Percentiles rank a stretch among this genome's conserved stretches.
Conservation (phyloP, 805 yeast species). For the Ogataea sp. region DNA sequence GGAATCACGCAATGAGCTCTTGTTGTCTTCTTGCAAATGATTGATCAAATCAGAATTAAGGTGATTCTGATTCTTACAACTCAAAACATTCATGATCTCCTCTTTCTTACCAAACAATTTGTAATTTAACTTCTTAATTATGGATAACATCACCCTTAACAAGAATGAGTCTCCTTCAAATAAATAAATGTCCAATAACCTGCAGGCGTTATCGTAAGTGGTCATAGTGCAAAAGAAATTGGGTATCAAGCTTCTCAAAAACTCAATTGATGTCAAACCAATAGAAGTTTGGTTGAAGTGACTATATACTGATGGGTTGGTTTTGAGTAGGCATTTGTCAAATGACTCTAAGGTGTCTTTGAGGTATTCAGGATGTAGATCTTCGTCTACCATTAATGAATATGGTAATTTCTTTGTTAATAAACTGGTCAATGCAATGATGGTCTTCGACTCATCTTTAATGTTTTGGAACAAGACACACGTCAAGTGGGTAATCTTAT, state of each 20-base stretch:
- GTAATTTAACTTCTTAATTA: slow-evolving; percentile 39
- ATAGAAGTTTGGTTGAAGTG: slow-evolving; percentile 42
- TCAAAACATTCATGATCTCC: slow-evolving; percentile 37
- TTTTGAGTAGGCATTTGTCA: slow-evolving; percentile 34
- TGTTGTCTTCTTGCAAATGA: not conserved
- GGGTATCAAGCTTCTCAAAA: slow-evolving; percentile 35
- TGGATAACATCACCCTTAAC: slow-evolving; percentile 43
- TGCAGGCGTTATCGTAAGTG: slow-evolving; percentile 36
- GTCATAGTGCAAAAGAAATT: slow-evolving; percentile 38
- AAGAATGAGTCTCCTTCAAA: slow-evolving; percentile 56
- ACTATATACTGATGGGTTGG: slow-evolving; percentile 35
- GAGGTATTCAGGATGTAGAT: slow-evolving; percentile 17
- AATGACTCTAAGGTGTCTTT: slow-evolving; percentile 37
- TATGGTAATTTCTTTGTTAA: slow-evolving; percentile 20
- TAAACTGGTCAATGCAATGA: slow-evolving; percentile 18
- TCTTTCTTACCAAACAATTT: slow-evolving; percentile 42
- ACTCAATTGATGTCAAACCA: slow-evolving; percentile 30
- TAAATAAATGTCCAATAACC: slow-evolving; percentile 49
- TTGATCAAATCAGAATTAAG: slow-evolving; percentile 13
- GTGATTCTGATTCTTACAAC: slow-evolving; percentile 22
- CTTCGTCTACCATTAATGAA: slow-evolving; percentile 5
- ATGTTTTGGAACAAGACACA: slow-evolving; percentile 20
- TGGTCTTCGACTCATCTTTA: slow-evolving; percentile 12
- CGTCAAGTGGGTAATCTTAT: slow-evolving; percentile 14
- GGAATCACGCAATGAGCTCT: too few relatives aligned